Conservation (phyloP, 495 filamentous ascomycete species). For the Penicillium daleae region DNA sequence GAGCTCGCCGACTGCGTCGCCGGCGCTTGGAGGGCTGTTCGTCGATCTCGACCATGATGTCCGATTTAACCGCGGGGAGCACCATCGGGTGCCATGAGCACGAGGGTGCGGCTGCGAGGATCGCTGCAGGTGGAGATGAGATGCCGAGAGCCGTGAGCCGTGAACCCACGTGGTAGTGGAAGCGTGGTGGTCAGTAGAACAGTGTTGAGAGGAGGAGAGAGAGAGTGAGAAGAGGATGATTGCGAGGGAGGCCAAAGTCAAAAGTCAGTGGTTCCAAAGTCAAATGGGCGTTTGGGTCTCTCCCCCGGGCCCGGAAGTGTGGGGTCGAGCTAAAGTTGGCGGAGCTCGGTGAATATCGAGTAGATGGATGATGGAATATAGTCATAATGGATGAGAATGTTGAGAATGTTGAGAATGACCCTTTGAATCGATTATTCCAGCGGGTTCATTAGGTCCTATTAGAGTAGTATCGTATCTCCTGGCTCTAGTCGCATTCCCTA, state of each 20-base stretch:
- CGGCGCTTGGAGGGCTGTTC: slow-evolving; percentile 36
- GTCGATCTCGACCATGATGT: slow-evolving; percentile 32
- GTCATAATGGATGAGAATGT: too few relatives aligned
- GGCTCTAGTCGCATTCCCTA: background rate
- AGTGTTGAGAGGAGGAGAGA: background rate
- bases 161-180: slow-evolving; percentile 24
- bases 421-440: background rate
- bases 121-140: slow-evolving; percentile 7
- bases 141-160: background rate
- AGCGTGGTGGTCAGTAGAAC: background rate
- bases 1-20: slow-evolving; percentile 65
- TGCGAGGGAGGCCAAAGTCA: slow-evolving; percentile 8
- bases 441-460: too few relatives aligned
- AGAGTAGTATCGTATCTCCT: too few relatives aligned
- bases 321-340: slow-evolving; percentile 9
- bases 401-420: background rate
- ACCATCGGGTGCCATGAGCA: slow-evolving; percentile 33
- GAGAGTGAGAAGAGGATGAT: background rate
- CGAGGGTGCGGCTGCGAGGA: slow-evolving; percentile 5
- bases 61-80: slow-evolving; percentile 18
- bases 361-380: too few relatives aligned
- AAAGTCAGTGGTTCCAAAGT: slow-evolving; percentile 2
- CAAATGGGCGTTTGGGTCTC: slow-evolving; percentile 4
- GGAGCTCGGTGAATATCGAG: slow-evolving; percentile 11
- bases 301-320: slow-evolving; percentile 25